Evolutionary conservation across 352 stramenopile genomes (phyloP), one percentile per base, ranked within the genome.

Genomic region (Globisporangium solare): DNA sequence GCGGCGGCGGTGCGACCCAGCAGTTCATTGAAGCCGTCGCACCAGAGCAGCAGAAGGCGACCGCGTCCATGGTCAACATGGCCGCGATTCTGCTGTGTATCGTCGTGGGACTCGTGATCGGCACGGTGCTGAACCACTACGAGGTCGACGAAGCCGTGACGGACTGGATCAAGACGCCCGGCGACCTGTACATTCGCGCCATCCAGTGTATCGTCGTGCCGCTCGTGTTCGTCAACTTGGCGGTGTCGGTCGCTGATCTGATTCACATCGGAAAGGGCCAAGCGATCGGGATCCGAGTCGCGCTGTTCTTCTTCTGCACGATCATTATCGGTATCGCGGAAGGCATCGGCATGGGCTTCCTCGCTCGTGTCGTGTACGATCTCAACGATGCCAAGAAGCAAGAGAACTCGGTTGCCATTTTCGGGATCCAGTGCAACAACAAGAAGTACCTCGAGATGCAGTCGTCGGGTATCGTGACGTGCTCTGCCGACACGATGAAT

Each of bases 141-240:
- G 32, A 79, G 13, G 63, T 87, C 15, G 62, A 82, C 40, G 41
- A 57, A 32, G 74, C 67, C 18, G 65, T 72, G 18, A 71, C 74
- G 7, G 54, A 84, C 56, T 90, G 78, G 77, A 68, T 92, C 62
- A 81, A 76, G 61, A 79, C 82, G 7, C 81, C 83, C 0, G 83
- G 83, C 0, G 76, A 88, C 47, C 68, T 94, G 22, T 89, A 87
- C 64, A 68, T 91, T 6, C 81, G 81, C 31, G 81, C 79, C 2
- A 74, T 92, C 24, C 68, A 88, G 67, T 94, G 83, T 62, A 63
- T 94, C 40, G 80, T 94, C 54, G 66, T 92, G 55, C 81, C 81
- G 20, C 76, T 92, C 52, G 79, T 92, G 53, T 88, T 94, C 51
- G 74, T 90, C 21, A 90, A 91, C 63, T 52, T 94, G 41, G 80